Percentiles rank a stretch among this genome's conserved stretches.
These are phyloP conservation scores for Biancaea sappan DNA, from an alignment of 306 rosid genomes.

Conservation along the genomic window DNA sequence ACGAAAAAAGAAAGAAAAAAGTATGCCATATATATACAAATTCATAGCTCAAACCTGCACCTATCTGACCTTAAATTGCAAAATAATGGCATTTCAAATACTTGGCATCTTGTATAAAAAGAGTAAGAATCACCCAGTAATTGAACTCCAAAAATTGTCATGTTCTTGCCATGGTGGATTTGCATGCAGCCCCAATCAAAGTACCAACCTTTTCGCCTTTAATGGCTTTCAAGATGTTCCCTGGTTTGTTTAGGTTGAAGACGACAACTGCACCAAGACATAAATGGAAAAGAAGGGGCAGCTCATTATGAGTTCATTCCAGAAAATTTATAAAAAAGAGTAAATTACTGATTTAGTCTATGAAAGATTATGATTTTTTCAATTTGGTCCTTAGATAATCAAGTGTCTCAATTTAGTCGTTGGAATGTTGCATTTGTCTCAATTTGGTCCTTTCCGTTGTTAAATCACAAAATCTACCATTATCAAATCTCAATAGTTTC, in stretches of 20 bases:
- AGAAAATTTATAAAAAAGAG: background rate
- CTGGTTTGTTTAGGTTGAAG: constrained; percentile 80
- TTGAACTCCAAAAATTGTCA: constrained; percentile 37
- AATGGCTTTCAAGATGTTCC: constrained; percentile 91
- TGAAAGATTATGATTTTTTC: no score
- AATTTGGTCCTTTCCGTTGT: no score
- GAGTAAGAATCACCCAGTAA: constrained; percentile 21
- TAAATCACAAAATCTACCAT: no score
- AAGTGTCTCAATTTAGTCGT: no score
- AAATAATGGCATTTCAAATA: constrained; percentile 23
- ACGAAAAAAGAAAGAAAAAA: background rate
- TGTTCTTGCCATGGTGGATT: constrained; percentile 53
- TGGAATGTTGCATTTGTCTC: no score
- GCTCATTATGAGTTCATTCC: constrained; percentile 17
- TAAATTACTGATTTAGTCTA: no score
- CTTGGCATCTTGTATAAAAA: constrained; percentile 33
- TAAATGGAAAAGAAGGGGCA: constrained; percentile 14
- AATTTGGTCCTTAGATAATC: no score
- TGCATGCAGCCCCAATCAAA: constrained; percentile 67
- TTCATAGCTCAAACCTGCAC: background rate
- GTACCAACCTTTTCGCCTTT: constrained; percentile 90
- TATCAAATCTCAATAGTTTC: no score
- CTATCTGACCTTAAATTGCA: constrained; percentile 5
- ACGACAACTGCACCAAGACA: constrained; percentile 73
- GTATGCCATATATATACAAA: constrained; percentile 39